These are phyloP conservation scores for Hawksworthiomyces lignivorus DNA, from an alignment of 2,329 filamentous ascomycete genomes.

Conservation along the genomic window DNA sequence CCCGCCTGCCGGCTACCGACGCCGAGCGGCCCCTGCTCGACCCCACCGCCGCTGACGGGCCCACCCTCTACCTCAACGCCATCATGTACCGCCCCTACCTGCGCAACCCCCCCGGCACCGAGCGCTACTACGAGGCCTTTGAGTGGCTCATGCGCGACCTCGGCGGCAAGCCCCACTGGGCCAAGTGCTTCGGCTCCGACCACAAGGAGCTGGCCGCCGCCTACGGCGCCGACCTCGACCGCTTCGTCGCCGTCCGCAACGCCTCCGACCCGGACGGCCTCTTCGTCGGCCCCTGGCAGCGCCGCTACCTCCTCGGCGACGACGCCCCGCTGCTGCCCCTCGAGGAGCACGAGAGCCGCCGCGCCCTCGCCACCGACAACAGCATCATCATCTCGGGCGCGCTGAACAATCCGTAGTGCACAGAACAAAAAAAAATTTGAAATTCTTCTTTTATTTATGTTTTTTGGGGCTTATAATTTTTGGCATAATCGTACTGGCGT, in stretches of 20 bases:
- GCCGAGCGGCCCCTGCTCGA: slow-evolving; percentile 41
- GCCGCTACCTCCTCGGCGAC: slow-evolving; percentile 51
- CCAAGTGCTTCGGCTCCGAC: slow-evolving; percentile 63
- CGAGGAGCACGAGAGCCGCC: slow-evolving; percentile 21
- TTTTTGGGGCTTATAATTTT: not conserved
- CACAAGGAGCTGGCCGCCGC: slow-evolving; percentile 48
- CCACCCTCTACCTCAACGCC: slow-evolving; percentile 72
- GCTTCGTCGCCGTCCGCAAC: slow-evolving; percentile 56
- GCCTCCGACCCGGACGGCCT: slow-evolving; percentile 63
- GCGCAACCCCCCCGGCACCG: slow-evolving; percentile 59
- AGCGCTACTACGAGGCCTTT: slow-evolving; percentile 70
- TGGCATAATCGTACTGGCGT: too few species aligned
- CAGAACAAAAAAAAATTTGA: too few species aligned
- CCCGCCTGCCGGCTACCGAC: slow-evolving; percentile 23
- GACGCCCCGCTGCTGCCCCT: slow-evolving; percentile 16
- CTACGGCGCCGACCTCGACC: slow-evolving; percentile 54
- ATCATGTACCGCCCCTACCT: slow-evolving; percentile 70
- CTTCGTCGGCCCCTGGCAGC: slow-evolving; percentile 86
- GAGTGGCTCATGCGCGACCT: slow-evolving; percentile 76
- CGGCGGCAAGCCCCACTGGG: slow-evolving; percentile 70
- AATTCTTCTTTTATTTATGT: not conserved
- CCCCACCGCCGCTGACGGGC: slow-evolving; percentile 51
- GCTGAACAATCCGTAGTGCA: too few species aligned
- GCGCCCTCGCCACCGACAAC: slow-evolving; percentile 13
- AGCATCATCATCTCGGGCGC: slow-evolving; percentile 12